Conservation (phyloP, 768 basidiomycete species). For the Mycena crocata region DNA sequence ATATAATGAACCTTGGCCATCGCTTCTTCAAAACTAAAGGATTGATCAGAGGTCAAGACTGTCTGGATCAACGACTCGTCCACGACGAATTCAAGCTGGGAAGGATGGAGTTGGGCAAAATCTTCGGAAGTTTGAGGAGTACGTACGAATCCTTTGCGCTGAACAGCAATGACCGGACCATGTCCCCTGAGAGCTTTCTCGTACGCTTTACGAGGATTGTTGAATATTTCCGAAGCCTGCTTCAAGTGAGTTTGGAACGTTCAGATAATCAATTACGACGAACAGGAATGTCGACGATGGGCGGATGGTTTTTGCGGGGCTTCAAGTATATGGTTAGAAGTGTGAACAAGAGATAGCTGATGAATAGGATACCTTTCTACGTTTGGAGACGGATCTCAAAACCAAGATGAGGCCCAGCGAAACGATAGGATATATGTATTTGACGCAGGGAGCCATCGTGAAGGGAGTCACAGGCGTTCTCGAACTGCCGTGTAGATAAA, state of each 20-base stretch:
- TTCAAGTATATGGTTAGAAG: background rate
- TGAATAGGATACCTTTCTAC: constrained; percentile 22
- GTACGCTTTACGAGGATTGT: constrained; percentile 44
- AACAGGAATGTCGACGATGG: constrained; percentile 33
- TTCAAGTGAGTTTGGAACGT: background rate
- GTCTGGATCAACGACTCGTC: constrained; percentile 39
- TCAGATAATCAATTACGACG: too few relatives aligned
- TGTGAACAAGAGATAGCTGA: too few relatives aligned
- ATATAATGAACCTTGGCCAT: constrained; percentile 40
- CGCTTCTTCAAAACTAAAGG: constrained; percentile 48
- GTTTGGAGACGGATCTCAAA: background rate
- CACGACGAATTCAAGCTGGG: constrained; percentile 49
- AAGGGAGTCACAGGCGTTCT: background rate
- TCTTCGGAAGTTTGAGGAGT: background rate
- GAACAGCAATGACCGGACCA: constrained; percentile 46
- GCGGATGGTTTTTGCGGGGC: constrained; percentile 23
- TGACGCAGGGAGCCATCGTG: constrained; percentile 5
- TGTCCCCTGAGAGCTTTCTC: constrained; percentile 42
- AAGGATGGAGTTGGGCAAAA: background rate
- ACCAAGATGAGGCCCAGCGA: constrained; percentile 9
- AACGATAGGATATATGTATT: constrained; percentile 7
- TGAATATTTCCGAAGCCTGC: constrained; percentile 41
- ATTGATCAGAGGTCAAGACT: constrained; percentile 42
- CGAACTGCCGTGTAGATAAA: background rate
- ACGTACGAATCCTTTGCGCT: constrained; percentile 44